Conservation (phyloP, 2,329 filamentous ascomycete species). For the Amauroascus verrucosus region DNA sequence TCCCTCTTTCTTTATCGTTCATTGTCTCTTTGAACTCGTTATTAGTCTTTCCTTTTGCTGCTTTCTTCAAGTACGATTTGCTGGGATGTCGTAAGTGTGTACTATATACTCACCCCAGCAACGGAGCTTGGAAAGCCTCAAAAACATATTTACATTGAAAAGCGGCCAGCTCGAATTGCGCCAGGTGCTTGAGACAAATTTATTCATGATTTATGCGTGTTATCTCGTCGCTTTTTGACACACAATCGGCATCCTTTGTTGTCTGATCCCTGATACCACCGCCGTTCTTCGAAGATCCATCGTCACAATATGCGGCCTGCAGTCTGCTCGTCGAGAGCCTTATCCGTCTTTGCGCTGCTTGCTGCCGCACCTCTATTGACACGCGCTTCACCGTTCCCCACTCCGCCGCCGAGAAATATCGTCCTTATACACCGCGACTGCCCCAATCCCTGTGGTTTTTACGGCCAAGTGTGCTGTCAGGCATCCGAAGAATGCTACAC, state of each 20-base stretch:
- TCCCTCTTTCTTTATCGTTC: neutral
- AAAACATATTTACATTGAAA: too few relatives aligned
- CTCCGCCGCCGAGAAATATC: slow-evolving; percentile 16
- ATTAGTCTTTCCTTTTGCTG: too few relatives aligned
- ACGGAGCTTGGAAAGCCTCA: slow-evolving; percentile 6
- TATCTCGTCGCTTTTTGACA: too few relatives aligned
- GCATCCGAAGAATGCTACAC: slow-evolving; percentile 41
- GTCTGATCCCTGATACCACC: too few relatives aligned
- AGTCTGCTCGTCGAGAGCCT: slow-evolving; percentile 9
- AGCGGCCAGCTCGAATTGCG: too few relatives aligned
- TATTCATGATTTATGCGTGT: too few relatives aligned
- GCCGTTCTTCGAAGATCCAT: too few relatives aligned
- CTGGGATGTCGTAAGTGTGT: too few relatives aligned
- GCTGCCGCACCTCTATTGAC: slow-evolving; percentile 13
- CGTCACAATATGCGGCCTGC: slow-evolving; percentile 6
- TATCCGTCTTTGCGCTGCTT: slow-evolving; percentile 25
- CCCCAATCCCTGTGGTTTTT: slow-evolving; percentile 44
- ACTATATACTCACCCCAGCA: too few relatives aligned
- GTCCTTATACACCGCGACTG: slow-evolving; percentile 32
- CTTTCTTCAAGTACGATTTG: too few relatives aligned
- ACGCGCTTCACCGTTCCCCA: slow-evolving; percentile 26
- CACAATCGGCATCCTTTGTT: too few relatives aligned
- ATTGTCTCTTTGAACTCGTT: neutral
- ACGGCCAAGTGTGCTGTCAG: slow-evolving; percentile 42
- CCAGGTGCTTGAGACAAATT: too few relatives aligned